Evolutionary conservation across 352 stramenopile species (phyloP).

Genomic region (Blastocystis sp.): DNA sequence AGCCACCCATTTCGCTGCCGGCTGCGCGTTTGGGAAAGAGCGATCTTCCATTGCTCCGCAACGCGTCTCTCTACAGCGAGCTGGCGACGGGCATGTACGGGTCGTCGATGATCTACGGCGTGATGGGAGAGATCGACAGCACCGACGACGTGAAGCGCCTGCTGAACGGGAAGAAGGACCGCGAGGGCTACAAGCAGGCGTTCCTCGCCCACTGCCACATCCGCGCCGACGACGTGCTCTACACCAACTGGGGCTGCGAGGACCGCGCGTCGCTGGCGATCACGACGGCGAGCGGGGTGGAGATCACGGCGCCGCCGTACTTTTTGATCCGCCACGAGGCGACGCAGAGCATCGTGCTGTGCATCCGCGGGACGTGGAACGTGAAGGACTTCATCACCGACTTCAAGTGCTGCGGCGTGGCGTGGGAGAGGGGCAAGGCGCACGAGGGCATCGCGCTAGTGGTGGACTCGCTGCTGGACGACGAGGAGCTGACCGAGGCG

Average conservation of each 20-base stretch:
- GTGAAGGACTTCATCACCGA: conserved; percentile 55
- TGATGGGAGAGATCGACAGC: conserved; percentile 55
- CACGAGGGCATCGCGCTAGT: not conserved
- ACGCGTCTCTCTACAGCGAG: conserved; percentile 39
- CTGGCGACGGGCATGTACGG: conserved; percentile 68
- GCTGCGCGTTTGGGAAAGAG: not conserved
- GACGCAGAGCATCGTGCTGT: not conserved
- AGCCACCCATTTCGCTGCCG: not conserved
- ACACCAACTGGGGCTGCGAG: conserved; percentile 25
- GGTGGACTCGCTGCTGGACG: not conserved
- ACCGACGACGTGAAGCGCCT: conserved; percentile 29
- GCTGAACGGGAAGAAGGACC: conserved; percentile 3
- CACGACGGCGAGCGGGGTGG: not conserved
- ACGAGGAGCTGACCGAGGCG: not conserved
- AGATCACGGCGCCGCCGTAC: not conserved
- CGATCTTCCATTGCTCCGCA: not conserved
- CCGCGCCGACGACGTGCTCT: conserved; percentile 1
- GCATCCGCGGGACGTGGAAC: conserved; percentile 59
- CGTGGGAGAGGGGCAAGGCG: not conserved
- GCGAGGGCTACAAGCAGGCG: conserved; percentile 38
- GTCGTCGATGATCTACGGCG: conserved; percentile 40
- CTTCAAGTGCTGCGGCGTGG: conserved; percentile 2
- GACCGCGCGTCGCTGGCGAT: not conserved
- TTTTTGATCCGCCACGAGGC: not conserved
- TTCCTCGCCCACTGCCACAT: conserved; percentile 33